Conservation (phyloP, 805 yeast genomes). For the Barnettozyma botsteinii region DNA sequence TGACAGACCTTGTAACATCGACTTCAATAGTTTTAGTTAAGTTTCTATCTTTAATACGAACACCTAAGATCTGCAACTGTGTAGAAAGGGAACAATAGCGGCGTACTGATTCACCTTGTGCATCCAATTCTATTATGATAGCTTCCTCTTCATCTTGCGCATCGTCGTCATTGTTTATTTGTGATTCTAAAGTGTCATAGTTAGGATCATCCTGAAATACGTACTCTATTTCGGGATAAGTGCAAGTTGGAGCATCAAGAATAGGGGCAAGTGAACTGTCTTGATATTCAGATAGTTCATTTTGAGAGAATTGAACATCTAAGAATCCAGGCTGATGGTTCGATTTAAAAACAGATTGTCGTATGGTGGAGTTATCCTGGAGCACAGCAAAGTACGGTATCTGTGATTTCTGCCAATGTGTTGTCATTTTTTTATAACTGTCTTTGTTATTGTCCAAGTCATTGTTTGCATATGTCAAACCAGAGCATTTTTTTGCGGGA, state of each 20-base stretch:
- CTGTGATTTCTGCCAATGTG: conserved; percentile 20
- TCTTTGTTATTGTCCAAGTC: neutral
- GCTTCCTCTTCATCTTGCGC: conserved; percentile 18
- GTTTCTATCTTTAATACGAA: conserved; percentile 20
- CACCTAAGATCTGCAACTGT: conserved; percentile 16
- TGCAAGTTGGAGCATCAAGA: conserved; percentile 1
- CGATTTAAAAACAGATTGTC: neutral
- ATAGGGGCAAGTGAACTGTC: neutral
- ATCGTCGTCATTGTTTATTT: neutral
- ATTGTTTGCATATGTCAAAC: no score
- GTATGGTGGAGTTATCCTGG: conserved; percentile 10
- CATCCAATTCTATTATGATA: conserved; percentile 21
- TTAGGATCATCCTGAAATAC: conserved; percentile 24
- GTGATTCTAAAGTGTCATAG: conserved; percentile 14
- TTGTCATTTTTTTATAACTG: neutral
- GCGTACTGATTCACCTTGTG: conserved; percentile 13
- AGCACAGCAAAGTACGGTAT: conserved; percentile 23
- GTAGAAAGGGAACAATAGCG: conserved; percentile 14
- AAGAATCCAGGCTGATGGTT: no score
- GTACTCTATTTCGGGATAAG: conserved; percentile 25
- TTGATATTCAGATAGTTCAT: neutral
- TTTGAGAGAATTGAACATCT: no score
- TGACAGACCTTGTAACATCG: conserved; percentile 17
- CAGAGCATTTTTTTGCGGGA: no score
- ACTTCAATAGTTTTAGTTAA: conserved; percentile 22